Evolutionary conservation across 495 filamentous ascomycete genomes (phyloP), one percentile per base, ranked within the genome.

Genomic region (Penicillium paxilli): DNA sequence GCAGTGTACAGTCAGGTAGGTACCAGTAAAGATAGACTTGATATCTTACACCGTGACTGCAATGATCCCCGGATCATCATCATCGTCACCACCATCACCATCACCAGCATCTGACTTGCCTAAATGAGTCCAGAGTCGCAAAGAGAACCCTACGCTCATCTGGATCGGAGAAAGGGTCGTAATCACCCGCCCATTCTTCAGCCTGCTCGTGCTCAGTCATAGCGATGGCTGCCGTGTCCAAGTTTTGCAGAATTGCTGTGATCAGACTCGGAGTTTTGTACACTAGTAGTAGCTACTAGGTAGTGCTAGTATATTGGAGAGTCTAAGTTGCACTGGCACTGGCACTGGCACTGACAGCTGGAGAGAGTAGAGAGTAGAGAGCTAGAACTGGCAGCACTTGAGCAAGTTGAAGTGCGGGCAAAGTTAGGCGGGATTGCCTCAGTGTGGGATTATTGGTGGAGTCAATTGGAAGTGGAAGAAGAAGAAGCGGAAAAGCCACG

Each of bases 101-200:
- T 14, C 35, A 38, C 17, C 16, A 7, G 16, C 14, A 7, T 19
- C 40, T n/a, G n/a, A 83, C 90, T 68, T 73, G 95, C 92, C 85
- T 81, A 66, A 92, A 96, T 2, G 91, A 96, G 71, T 95, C 90
- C 41, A 96, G 70, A 0, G 88, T 85, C 25, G 84, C 83, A 66
- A 87, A 87, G 3, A 96, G 77, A 45, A 93, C 88, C 51, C 81
- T 74, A 19, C 82, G 73, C 69, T 96, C 92, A 47, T 92, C 90
- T 1, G 80, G 77, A 60, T 96, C 90, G 2, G 80, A 75, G 51
- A 89, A 78, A 42, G 80, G 74, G 53, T 85, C 79, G 57, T 83
- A 82, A 16, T 85, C 74, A 16, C 82, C 85, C 23, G 63, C 63
- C 85, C 85, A 88, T 14, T 66, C 71, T 5, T 75, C 65, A 35